Evolutionary conservation across 228 moss, liverwort and hornwort species (phyloP).

Genomic region (Sphagnum magellanicum): DNA sequence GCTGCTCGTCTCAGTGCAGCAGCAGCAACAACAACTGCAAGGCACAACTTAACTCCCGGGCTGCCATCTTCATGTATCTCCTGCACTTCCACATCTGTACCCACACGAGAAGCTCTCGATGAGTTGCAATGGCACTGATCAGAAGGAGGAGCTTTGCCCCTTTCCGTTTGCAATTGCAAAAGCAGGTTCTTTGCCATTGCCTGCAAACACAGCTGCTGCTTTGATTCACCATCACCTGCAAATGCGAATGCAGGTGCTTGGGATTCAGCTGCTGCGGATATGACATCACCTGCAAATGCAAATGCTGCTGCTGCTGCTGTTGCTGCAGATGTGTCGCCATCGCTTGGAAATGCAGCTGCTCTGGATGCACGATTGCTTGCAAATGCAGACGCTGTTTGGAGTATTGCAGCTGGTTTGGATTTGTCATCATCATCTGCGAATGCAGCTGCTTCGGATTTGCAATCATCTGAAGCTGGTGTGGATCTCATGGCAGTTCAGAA

Average conservation of each 20-base stretch:
- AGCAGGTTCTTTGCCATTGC: too few relatives aligned
- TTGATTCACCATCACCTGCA: too few relatives aligned
- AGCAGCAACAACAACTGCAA: constrained; percentile 16
- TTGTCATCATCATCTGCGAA: constrained; percentile 20
- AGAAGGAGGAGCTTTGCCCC: too few relatives aligned
- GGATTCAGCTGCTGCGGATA: not conserved
- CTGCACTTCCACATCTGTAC: too few relatives aligned
- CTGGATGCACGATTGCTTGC: constrained; percentile 9
- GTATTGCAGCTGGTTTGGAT: constrained; percentile 9
- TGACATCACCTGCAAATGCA: constrained; percentile 11
- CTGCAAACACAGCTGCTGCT: too few relatives aligned
- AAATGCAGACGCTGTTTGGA: constrained; percentile 8
- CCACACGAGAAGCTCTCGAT: too few relatives aligned
- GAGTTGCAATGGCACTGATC: too few relatives aligned
- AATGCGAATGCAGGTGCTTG: constrained; percentile 1
- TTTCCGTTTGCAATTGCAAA: too few relatives aligned
- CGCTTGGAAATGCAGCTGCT: constrained; percentile 8
- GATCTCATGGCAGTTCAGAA: not conserved
- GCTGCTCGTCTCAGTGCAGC: too few relatives aligned
- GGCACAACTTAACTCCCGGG: too few relatives aligned
- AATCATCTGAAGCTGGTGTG: constrained; percentile 20
- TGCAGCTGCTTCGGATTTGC: constrained; percentile 29
- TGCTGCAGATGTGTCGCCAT: constrained; percentile 10
- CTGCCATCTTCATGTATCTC: too few relatives aligned
- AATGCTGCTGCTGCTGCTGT: constrained; percentile 17